Base-by-base conservation (phyloP, 2,329 filamentous ascomycete species). In the Aspergillus sp. region DNA sequence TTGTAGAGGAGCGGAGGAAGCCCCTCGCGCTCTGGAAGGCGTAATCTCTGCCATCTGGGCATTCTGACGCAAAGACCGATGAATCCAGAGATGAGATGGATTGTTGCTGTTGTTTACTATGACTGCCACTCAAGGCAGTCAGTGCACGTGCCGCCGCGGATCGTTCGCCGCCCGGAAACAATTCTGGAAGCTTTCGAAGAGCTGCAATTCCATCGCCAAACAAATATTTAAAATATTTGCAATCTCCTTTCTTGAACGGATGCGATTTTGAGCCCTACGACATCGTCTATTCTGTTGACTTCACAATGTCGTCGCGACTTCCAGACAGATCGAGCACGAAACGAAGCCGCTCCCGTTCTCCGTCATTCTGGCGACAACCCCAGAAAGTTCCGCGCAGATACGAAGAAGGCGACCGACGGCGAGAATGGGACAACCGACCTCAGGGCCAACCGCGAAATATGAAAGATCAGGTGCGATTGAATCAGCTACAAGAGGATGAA, bases 401-500 rank as follows among this genome's bases (percentile, higher is more conserved):
- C 32, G 63, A 67, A 49, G 58, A 62, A 46, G 56, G 56, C 48
- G 60, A 62, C 45, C 55, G 56, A 45, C 58, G 58, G 53, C 58
- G 52, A 46, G 58, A 60, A 32, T 56, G 49, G 47, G 17, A 52
- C 49, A 45, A 54, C 5, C 53, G 60, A 9, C 44, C 53, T 1
- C 59, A 57, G 13, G 49, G 49, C 45, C 65, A 60, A 47, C 50
- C 57, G 22, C 59, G 65, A 32, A 62, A 60, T 45, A 66, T 67
- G 59, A 71, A 65, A 51, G 73, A 75, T 30, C 73, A 75, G 54
- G 64, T 71, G 44, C 69, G 69, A 4, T 60, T 74, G 44, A 76
- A 76, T 49, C 70, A 75, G 60, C 70, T 88, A 52, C 85, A 85
- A 49, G 81, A 89, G 63, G 86, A 90, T 60, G 84, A 90, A 62